Evolutionary conservation across 2,329 filamentous ascomycete species (phyloP), one percentile per base, ranked within the genome.

Genomic region (Tolypocladium endophyticum): DNA sequence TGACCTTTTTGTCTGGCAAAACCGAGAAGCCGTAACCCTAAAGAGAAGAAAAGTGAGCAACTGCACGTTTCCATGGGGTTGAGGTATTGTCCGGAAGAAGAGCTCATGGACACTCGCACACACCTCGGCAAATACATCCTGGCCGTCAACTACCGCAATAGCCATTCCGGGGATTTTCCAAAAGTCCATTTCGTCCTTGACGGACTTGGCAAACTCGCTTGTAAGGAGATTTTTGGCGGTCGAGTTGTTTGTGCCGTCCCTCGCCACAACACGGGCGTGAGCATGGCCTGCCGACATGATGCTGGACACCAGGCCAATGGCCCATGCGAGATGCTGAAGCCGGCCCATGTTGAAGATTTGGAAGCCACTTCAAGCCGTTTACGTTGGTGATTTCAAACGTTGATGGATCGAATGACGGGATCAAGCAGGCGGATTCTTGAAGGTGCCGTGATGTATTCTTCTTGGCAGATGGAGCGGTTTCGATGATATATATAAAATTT

Each of bases 1-100:
- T 76, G 61, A 62, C 78, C 69, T 62, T 75, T 71, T 38, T 73
- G 73, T 76, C 78, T 61, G 63, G 70, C 20, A 71, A 35, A 0
- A 64, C 69, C 18, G 70, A 67, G 33, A 62, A 64, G 3, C 71
- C 70, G 47, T 69, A 72, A 20, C 65, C 67, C 70, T 72, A 12
- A 12, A 3, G 3, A 11, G 41, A 45, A 18, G n/a, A n/a, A 8
- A 18, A n/a, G 20, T 41, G 45, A n/a, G 16, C 2, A 43, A 41
- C 63, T 74, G 55, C 59, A 20, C n/a, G n/a, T n/a, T n/a, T n/a
- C n/a, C n/a, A n/a, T n/a, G n/a, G n/a, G n/a, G n/a, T n/a, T n/a
- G n/a, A n/a, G n/a, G n/a, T n/a, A n/a, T n/a, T n/a, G n/a, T n/a
- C n/a, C n/a, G n/a, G n/a, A n/a, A n/a, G n/a, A n/a, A n/a, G n/a